Evolutionary conservation across 371 early-diverging fungal genomes (phyloP).

Genomic region (Thermomucor indicae-seudaticae): DNA sequence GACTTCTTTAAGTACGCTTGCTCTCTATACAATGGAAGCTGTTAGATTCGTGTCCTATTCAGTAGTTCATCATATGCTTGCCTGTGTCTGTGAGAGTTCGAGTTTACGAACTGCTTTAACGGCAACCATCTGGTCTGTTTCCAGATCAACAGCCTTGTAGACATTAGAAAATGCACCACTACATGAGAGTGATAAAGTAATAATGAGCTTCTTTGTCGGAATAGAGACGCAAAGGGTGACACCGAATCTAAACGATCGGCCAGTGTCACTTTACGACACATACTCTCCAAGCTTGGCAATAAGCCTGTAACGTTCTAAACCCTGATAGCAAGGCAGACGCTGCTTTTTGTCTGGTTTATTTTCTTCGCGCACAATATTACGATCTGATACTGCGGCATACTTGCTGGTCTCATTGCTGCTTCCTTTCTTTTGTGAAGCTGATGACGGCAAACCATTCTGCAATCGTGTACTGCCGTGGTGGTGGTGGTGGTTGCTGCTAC

Average conservation of each 20-base stretch:
- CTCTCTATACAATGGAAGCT: slow-evolving; percentile 39
- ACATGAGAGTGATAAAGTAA: slow-evolving; percentile 3
- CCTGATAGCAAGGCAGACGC: slow-evolving; percentile 5
- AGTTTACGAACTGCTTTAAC: slow-evolving; percentile 69
- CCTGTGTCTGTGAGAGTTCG: slow-evolving; percentile 25
- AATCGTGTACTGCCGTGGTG: background rate
- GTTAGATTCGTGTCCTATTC: background rate
- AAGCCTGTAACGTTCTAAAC: slow-evolving; percentile 38
- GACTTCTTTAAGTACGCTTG: slow-evolving; percentile 83
- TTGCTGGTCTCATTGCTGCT: slow-evolving; percentile 5
- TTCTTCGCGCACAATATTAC: slow-evolving; percentile 1
- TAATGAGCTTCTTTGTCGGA: too few species aligned
- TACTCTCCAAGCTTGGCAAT: slow-evolving; percentile 60
- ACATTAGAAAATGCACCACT: slow-evolving; percentile 81
- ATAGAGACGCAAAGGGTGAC: too few species aligned
- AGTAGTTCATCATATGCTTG: background rate
- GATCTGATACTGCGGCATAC: too few species aligned
- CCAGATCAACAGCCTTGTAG: slow-evolving; percentile 58
- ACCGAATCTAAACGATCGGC: too few species aligned
- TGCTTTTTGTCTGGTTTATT: background rate
- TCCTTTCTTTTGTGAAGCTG: slow-evolving; percentile 2
- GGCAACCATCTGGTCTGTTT: slow-evolving; percentile 58
- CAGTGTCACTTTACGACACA: too few species aligned
- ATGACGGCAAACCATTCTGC: too few species aligned
- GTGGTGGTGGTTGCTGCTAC: slow-evolving; percentile 6